Conservation (phyloP, 495 filamentous ascomycete genomes). For the Tuber borchii region DNA sequence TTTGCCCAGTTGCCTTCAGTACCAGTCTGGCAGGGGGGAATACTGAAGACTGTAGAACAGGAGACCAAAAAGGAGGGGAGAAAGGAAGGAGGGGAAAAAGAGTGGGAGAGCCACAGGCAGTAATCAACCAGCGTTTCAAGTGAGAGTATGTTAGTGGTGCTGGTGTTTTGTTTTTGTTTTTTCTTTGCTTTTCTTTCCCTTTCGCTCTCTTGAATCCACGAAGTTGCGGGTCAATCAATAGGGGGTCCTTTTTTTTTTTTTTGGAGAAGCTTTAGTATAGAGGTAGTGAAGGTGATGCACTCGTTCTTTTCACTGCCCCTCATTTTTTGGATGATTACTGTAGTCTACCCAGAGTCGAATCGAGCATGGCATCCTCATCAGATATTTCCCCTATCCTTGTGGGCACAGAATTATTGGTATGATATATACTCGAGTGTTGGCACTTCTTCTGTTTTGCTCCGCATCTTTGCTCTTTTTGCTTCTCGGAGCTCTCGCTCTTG, state of each 20-base stretch:
- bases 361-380: not conserved
- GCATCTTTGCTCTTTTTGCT: not conserved
- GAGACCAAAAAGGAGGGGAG: not conserved
- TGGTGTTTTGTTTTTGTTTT: not conserved
- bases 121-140: not conserved
- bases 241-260: not conserved
- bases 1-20: not conserved
- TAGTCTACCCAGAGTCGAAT: not conserved
- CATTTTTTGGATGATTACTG: not conserved
- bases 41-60: not conserved
- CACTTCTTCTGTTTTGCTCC: not conserved
- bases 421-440: too few relatives aligned
- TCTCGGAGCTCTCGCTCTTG: not conserved
- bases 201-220: not conserved
- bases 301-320: not conserved
- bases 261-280: not conserved
- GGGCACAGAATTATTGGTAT: not conserved
- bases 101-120: not conserved
- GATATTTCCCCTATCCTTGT: not conserved
- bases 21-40: not conserved
- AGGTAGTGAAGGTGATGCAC: not conserved
- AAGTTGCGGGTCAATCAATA: not conserved
- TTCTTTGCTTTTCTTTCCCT: not conserved
- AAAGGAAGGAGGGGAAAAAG: not conserved
- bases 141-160: not conserved